phyloP scores from a whole-genome alignment of 2,329 filamentous ascomycete genomes.

The Ceratocystis cubensis region DNA sequence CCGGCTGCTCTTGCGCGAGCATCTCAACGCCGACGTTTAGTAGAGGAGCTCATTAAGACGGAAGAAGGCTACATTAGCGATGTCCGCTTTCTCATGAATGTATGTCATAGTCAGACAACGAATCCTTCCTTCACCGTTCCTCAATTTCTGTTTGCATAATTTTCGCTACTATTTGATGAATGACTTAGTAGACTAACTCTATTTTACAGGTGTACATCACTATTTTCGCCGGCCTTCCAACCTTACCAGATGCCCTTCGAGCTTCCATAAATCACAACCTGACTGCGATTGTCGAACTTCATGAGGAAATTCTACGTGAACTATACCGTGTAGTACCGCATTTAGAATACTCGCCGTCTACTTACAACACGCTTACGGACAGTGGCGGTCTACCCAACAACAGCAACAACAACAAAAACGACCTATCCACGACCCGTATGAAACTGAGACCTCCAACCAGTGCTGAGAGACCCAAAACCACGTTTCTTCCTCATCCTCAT shows the following conservation, averaged over 20 bases:
- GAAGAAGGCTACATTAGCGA: constrained; percentile 85
- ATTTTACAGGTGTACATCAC: constrained; percentile 56
- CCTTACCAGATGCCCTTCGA: constrained; percentile 50
- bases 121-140: background rate
- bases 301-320: constrained; percentile 67
- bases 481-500: constrained; percentile 32
- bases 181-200: background rate
- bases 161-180: background rate
- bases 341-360: constrained; percentile 39
- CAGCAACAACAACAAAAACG: background rate
- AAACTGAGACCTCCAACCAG: constrained; percentile 19
- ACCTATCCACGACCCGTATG: constrained; percentile 29
- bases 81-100: constrained; percentile 74
- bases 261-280: constrained; percentile 68
- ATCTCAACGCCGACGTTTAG: constrained; percentile 60
- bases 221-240: constrained; percentile 58
- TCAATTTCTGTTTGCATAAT: background rate
- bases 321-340: constrained; percentile 59
- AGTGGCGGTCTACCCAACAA: background rate
- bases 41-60: constrained; percentile 75
- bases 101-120: constrained; percentile 32
- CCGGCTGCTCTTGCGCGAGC: constrained; percentile 58
- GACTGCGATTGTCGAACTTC: constrained; percentile 66
- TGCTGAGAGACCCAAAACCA: background rate
- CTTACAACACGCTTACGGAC: background rate